A percentile compares a stretch with the other conserved stretches of the same genome.
Conservation (phyloP, 495 filamentous ascomycete species). For the Tuber calosporum region DNA sequence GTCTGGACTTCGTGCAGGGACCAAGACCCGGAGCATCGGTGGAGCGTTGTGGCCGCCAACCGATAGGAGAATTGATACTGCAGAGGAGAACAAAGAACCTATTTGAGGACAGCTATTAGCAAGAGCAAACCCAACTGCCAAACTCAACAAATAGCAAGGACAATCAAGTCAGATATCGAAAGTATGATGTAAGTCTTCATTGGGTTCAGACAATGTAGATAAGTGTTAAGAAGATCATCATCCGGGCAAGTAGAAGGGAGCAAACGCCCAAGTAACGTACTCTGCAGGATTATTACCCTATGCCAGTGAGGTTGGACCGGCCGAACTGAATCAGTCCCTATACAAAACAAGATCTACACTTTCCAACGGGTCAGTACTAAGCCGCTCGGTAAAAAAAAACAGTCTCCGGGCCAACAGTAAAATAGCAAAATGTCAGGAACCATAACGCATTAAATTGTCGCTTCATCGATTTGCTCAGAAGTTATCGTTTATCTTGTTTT, state of each 20-base stretch:
- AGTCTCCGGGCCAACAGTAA: not conserved
- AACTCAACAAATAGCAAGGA: slow-evolving; percentile 1
- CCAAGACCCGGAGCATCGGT: slow-evolving; percentile 33
- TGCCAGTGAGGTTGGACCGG: not conserved
- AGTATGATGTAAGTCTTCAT: slow-evolving; percentile 33
- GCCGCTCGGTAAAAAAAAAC: not conserved
- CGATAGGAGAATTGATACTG: not conserved
- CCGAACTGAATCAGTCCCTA: not conserved
- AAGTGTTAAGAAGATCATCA: slow-evolving; percentile 36
- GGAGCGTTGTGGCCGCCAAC: slow-evolving; percentile 1
- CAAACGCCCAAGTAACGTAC: not conserved
- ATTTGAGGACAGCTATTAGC: not conserved
- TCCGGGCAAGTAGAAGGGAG: slow-evolving; percentile 5
- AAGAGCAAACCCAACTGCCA: not conserved
- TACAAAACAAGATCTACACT: not conserved
- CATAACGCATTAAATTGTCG: slow-evolving; percentile 36
- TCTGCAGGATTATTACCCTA: slow-evolving; percentile 7
- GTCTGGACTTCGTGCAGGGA: slow-evolving; percentile 34
- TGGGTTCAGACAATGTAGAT: slow-evolving; percentile 39
- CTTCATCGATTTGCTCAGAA: slow-evolving; percentile 37
- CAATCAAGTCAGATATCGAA: slow-evolving; percentile 28
- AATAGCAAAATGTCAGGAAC: slow-evolving; percentile 31
- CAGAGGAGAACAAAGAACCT: not conserved
- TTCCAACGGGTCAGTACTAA: not conserved
- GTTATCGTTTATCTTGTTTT: slow-evolving; percentile 37